Percentiles rank a stretch among this genome's conserved stretches.
These are phyloP conservation scores for Multifurca ochricompacta DNA, from an alignment of 768 basidiomycete genomes.

Conservation along the genomic window DNA sequence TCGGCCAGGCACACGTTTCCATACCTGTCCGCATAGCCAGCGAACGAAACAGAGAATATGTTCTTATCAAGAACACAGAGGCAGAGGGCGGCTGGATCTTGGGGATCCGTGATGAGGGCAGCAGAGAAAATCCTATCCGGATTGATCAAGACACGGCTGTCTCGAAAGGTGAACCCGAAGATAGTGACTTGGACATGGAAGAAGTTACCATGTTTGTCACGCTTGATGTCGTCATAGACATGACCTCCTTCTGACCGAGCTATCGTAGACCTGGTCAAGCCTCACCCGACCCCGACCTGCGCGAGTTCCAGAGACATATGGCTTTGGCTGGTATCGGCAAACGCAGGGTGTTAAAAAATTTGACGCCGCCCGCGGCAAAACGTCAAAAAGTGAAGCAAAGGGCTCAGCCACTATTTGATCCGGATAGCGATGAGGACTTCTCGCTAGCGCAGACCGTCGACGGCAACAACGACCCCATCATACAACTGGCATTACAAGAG, in stretches of 20 bases:
- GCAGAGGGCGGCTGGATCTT: slow-evolving; percentile 89
- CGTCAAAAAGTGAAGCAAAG: slow-evolving; percentile 31
- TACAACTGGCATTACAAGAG: slow-evolving; percentile 55
- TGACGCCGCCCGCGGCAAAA: slow-evolving; percentile 27
- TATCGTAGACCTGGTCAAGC: slow-evolving; percentile 21
- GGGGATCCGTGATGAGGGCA: slow-evolving; percentile 84
- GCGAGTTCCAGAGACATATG: slow-evolving; percentile 51
- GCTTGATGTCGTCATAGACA: not conserved
- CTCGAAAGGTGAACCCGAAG: slow-evolving; percentile 25
- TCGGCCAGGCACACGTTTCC: slow-evolving; percentile 81
- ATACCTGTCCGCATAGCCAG: slow-evolving; percentile 94
- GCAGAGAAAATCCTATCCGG: slow-evolving; percentile 75
- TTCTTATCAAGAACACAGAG: slow-evolving; percentile 89
- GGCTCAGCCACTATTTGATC: slow-evolving; percentile 44
- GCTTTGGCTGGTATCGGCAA: slow-evolving; percentile 52
- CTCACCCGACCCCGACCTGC: slow-evolving; percentile 51
- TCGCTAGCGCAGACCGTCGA: slow-evolving; percentile 28
- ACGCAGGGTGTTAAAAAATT: slow-evolving; percentile 38
- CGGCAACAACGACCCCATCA: slow-evolving; percentile 47
- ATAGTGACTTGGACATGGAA: slow-evolving; percentile 63
- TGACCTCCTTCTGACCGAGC: not conserved
- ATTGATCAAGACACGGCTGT: slow-evolving; percentile 57
- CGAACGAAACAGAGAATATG: slow-evolving; percentile 89
- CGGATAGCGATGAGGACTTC: slow-evolving; percentile 40
- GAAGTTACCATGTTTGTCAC: slow-evolving; percentile 59